phyloP scores from a whole-genome alignment of 352 stramenopile species.

The Phytophthora hybrid region DNA sequence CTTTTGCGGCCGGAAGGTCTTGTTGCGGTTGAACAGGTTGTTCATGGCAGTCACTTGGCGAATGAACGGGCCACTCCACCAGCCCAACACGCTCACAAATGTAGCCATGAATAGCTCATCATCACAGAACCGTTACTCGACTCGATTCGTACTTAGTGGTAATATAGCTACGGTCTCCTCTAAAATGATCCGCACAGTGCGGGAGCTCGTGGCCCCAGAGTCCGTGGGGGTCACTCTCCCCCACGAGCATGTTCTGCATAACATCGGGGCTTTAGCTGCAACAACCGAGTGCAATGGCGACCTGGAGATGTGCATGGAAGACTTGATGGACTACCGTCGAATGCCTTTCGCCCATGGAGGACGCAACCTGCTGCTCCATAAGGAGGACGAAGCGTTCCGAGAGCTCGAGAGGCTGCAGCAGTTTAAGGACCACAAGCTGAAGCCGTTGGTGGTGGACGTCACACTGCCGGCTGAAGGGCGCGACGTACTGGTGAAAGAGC shows the following conservation, averaged over 20 bases:
- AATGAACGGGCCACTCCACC: conserved; percentile 1
- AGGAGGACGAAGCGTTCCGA: conserved; percentile 81
- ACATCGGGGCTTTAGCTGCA: conserved; percentile 33
- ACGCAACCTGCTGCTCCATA: conserved; percentile 65
- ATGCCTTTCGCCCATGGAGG: conserved; percentile 46
- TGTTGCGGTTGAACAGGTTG: conserved; percentile 83
- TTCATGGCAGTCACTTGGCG: conserved; percentile 46
- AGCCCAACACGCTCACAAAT: background rate
- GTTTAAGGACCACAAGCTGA: conserved; percentile 3
- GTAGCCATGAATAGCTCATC: conserved; percentile 19
- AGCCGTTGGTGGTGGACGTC: conserved; percentile 60
- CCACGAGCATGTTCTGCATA: conserved; percentile 72
- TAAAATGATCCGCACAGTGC: conserved; percentile 63
- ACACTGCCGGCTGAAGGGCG: conserved; percentile 60
- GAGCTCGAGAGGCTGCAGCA: conserved; percentile 59
- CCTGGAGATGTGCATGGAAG: conserved; percentile 52
- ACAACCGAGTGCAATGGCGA: background rate
- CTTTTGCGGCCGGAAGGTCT: conserved; percentile 91
- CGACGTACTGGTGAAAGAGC: conserved; percentile 43
- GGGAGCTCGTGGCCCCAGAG: conserved; percentile 48
- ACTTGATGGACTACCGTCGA: conserved; percentile 62
- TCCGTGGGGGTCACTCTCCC: conserved; percentile 55
- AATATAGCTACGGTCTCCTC: conserved; percentile 13
- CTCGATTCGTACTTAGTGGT: conserved; percentile 24
- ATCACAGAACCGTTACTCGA: background rate